Percentiles rank a stretch among this genome's conserved stretches.
Conservation (phyloP, 2,329 filamentous ascomycete genomes). For the Magnaporthiopsis incrustans region DNA sequence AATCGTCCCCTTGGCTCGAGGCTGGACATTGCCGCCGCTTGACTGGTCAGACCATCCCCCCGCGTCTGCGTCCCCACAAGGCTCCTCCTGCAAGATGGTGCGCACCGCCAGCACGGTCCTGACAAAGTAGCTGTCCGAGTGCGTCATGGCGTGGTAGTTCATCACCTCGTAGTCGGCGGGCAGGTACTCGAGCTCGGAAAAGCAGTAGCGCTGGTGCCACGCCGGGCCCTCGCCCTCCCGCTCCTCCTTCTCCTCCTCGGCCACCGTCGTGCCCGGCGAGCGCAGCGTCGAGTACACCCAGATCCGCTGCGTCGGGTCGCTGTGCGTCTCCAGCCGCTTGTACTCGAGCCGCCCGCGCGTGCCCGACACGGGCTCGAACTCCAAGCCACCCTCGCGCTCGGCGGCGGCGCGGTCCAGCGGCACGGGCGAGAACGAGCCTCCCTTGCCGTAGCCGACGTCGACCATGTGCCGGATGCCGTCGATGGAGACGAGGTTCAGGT, state of each 20-base stretch:
- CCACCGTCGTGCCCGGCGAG: neutral
- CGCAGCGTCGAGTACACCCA: conserved; percentile 30
- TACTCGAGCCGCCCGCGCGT: conserved; percentile 1
- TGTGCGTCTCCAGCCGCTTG: conserved; percentile 15
- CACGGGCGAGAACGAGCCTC: conserved; percentile 26
- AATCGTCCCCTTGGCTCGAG: conserved; percentile 25
- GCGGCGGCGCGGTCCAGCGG: conserved; percentile 15
- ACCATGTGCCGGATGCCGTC: conserved; percentile 36
- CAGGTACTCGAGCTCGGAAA: conserved; percentile 41
- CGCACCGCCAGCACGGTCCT: conserved; percentile 27
- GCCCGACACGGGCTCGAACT: neutral
- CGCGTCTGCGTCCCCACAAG: conserved; percentile 10
- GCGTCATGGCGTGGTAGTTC: conserved; percentile 30
- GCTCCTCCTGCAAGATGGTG: conserved; percentile 18
- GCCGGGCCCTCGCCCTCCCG: conserved; percentile 19
- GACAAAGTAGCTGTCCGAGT: conserved; percentile 29
- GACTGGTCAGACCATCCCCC: neutral
- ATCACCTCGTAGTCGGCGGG: conserved; percentile 38
- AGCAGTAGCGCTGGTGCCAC: conserved; percentile 42
- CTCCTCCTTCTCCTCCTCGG: neutral
- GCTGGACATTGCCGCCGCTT: neutral
- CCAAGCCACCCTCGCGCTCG: neutral
- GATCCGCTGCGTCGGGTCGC: conserved; percentile 24
- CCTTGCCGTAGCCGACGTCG: conserved; percentile 54
- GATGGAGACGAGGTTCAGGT: conserved; percentile 52